Percentiles rank a stretch among this genome's conserved stretches.
Conservation (phyloP, 345 rosid genomes). For the Populus pruinosa region DNA sequence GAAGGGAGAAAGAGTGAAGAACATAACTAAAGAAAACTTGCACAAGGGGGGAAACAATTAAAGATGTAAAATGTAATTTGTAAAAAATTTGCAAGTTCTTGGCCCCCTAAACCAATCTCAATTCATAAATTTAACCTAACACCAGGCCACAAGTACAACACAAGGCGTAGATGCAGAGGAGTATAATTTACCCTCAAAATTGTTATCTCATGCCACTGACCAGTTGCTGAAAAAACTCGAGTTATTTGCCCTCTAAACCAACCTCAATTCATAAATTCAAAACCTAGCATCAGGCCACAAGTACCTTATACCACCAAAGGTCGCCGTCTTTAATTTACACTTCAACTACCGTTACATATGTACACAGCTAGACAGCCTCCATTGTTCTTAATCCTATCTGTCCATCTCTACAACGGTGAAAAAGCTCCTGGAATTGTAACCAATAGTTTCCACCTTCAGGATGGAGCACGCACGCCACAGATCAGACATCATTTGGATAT, state of each 20-base stretch:
- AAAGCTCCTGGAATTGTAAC: conserved; percentile 3
- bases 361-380: conserved; percentile 14
- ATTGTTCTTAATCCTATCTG: background rate
- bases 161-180: too few species aligned
- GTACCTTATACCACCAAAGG: conserved; percentile 1
- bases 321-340: conserved; percentile 25
- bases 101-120: too few species aligned
- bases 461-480: background rate
- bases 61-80: too few species aligned
- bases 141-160: too few species aligned
- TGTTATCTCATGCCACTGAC: conserved; percentile 1
- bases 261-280: conserved; percentile 5
- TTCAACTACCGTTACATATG: conserved; percentile 22
- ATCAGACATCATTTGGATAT: background rate
- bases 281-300: conserved; percentile 11
- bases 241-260: conserved; percentile 8
- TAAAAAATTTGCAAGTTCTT: too few species aligned
- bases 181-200: background rate
- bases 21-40: too few species aligned
- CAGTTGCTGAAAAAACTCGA: background rate
- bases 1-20: too few species aligned
- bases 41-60: too few species aligned
- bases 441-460: conserved; percentile 1
- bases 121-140: too few species aligned
- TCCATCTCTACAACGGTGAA: background rate